Evolutionary conservation across 257 asterid species (phyloP), one percentile per base, ranked within the genome.

Genomic region (Solanum chiquidenum): DNA sequence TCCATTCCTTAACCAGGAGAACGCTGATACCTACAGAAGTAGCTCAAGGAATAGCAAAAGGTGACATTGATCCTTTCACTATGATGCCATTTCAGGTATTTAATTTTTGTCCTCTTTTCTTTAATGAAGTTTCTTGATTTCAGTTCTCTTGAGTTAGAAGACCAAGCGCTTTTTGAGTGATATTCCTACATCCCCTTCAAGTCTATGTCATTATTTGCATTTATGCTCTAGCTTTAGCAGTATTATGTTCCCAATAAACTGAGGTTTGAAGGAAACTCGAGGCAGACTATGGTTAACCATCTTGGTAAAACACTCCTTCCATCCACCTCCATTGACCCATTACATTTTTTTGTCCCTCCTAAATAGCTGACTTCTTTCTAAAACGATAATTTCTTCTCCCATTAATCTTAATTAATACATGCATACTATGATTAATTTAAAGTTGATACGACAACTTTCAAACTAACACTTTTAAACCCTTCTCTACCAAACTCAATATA

Each of bases 11-110:
- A 92, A 97, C 98, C 74, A 90, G 89, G 79, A 74, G 85, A 90
- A 97, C 98, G 72, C 82, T 88, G 79, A 89, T 97, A 92, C 93
- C 98, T 52, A 95, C 92, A 89, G 94, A 89, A 86, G 68, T 95
- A 60, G 98, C 96, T 89, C 93, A 90, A 96, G 99, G 98, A 76
- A 94, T 97, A 90, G 98, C 99, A 75, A 88, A 12, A 73, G 99
- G 99, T 66, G 96, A 96, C 87, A 90, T 97, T 68, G 99, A 97
- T 88, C 99, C 99, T 89, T 90, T 97, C 68, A 95, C 98, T 62
- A 93, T 93, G 91, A 86, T 86, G 88, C 96, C 98, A 84, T 92
- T 97, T 84, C 94, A 92, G 98, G 99, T 95, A 94, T 73, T 64
- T 35, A 23, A 37, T 31, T 62, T 38, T 34, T 12, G 69, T 46